Base-by-base conservation (phyloP, 352 stramenopile genomes). In the Phytophthora chlamydospora region DNA sequence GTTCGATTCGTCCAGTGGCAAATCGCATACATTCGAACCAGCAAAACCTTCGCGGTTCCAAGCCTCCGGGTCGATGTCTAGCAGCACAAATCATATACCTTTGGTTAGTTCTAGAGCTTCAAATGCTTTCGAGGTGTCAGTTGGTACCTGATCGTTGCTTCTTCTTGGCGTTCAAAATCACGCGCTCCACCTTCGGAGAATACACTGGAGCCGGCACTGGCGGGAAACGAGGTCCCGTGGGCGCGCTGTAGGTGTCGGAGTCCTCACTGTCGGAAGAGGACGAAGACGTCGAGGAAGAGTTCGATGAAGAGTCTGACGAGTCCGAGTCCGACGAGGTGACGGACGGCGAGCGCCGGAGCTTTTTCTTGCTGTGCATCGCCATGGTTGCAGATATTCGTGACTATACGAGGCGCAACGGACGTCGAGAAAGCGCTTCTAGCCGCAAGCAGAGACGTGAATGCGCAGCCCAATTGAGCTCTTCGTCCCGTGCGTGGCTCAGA, bases 1-100 rank as follows among this genome's bases (percentile, higher is more conserved):
- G 34, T 88, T 85, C 4, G 81, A 78, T 45, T 87, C 79, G 50
- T 86, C 83, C 55, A 94, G 56, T 40, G 78, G 75, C 63, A 92
- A 67, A 29, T 92, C 85, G 42, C 85, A 94, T 47, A 94, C 81
- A 63, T 90, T 57, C 13, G 83, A 92, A n/a, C 83, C 80, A 0
- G 78, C 85, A 53, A 94, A 94, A n/a, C 85, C 85, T 50, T 94
- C 83, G 16, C 83, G 81, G 39, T 77, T 76, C 85, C 85, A 94
- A 13, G 61, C 54, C 17, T 89, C 57, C 11, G 75, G 55, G 47
- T 85, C 75, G 53, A 94, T 90, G 54, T 94, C 85, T 93, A 51
- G 19, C 32, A 55, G 29, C 10, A 13, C 48, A 36, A 46, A 45
- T 7, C 13, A 32, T 6, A 32, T 3, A 16, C n/a, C n/a, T n/a